phyloP scores from a whole-genome alignment of 805 yeast genomes.

The Spathaspora sp. region DNA sequence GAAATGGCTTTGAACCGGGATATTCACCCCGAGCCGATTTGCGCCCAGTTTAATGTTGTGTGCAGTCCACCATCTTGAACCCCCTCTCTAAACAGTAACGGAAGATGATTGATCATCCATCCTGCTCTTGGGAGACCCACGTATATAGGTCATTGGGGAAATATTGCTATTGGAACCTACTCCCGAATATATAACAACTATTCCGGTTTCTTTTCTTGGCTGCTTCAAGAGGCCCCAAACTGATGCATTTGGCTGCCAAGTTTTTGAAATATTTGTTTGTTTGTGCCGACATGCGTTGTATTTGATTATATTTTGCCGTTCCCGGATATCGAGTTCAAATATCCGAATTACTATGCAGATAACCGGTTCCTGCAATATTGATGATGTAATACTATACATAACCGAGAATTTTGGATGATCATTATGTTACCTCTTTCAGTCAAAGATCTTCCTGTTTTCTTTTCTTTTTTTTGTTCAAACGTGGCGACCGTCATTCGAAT shows the following conservation, averaged over 20 bases:
- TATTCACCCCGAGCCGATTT: no score
- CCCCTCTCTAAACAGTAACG: no score
- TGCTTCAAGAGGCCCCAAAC: neutral
- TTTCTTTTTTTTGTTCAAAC: neutral
- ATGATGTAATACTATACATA: neutral
- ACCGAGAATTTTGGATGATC: neutral
- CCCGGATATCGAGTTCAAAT: neutral
- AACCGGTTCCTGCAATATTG: neutral
- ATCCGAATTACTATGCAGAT: neutral
- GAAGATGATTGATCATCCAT: no score
- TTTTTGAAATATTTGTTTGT: neutral
- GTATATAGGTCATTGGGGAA: no score
- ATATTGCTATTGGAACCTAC: neutral
- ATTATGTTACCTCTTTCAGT: neutral
- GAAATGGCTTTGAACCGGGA: no score
- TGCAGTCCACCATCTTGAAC: no score
- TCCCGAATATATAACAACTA: neutral
- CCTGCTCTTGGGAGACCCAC: no score
- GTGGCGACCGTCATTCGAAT: neutral
- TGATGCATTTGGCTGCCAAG: neutral
- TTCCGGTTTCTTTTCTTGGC: neutral
- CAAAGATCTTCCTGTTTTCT: neutral
- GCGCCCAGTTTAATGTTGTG: no score
- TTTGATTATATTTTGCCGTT: neutral
- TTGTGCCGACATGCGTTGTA: neutral